A percentile compares a stretch with the other conserved stretches of the same genome.
Conservation (phyloP, 495 filamentous ascomycete species). For the Friedmanniomyces endolithicus region DNA sequence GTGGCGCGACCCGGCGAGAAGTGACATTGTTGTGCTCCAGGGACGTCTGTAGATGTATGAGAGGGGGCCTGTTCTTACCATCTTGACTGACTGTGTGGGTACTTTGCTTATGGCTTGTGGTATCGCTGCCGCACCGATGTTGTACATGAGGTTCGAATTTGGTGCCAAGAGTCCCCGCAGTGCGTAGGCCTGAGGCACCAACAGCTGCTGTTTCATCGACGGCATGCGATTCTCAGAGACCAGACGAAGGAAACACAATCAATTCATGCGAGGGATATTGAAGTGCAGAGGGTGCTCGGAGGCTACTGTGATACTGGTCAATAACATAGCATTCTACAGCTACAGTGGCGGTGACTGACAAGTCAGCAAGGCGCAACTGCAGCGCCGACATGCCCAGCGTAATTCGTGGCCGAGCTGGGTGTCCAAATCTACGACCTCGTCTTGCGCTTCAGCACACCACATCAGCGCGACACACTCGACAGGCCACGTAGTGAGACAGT, state of each 20-base stretch:
- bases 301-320: no score
- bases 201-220: no score
- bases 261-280: no score
- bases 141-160: background rate
- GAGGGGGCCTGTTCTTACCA: slow-evolving; percentile 36
- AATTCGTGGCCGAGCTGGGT: background rate
- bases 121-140: background rate
- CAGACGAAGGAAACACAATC: no score
- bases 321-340: no score
- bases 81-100: slow-evolving; percentile 44
- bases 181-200: background rate
- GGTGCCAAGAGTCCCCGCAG: background rate
- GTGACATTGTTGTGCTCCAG: background rate
- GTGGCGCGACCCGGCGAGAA: background rate
- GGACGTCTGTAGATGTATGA: background rate
- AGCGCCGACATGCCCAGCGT: background rate
- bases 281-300: no score
- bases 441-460: background rate
- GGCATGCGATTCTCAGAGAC: no score
- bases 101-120: background rate
- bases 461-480: no score
- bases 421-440: background rate
- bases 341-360: no score
- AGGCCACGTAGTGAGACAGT: no score
- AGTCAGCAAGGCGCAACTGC: no score